These are phyloP conservation scores for Sporobolomyces pararoseus DNA, from an alignment of 768 basidiomycete species.

Conservation along the genomic window DNA sequence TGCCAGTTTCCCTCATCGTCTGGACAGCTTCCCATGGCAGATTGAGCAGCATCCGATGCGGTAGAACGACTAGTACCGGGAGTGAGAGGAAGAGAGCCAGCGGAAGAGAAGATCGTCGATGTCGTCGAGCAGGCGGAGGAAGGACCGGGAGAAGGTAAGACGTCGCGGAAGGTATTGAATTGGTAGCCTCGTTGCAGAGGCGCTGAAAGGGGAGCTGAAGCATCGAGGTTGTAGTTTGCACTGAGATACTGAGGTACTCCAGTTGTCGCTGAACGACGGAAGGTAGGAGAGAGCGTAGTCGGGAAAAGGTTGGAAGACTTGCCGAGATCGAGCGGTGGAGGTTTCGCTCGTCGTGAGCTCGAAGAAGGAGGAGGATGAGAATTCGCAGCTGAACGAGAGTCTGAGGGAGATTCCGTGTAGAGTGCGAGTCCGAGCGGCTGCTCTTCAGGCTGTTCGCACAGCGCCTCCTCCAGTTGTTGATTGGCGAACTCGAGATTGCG, in stretches of 20 bases:
- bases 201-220: slow-evolving; percentile 6
- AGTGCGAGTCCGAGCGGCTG: slow-evolving; percentile 19
- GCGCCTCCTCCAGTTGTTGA: slow-evolving; percentile 2
- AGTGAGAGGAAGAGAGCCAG: slow-evolving; percentile 14
- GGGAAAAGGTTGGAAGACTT: slow-evolving; percentile 21
- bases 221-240: slow-evolving; percentile 15
- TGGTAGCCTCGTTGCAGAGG: slow-evolving; percentile 15
- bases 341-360: slow-evolving; percentile 18
- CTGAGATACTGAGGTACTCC: slow-evolving; percentile 22
- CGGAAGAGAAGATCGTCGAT: slow-evolving; percentile 20
- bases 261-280: slow-evolving; percentile 19
- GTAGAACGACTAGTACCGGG: slow-evolving; percentile 20
- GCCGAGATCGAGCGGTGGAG: slow-evolving; percentile 27
- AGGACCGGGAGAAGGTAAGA: slow-evolving; percentile 19
- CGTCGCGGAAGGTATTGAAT: slow-evolving; percentile 15
- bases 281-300: not conserved
- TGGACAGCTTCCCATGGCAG: slow-evolving; percentile 1
- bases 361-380: not conserved
- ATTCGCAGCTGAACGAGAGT: not conserved
- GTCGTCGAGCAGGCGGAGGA: slow-evolving; percentile 24
- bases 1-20: not conserved
- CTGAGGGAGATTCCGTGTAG: slow-evolving; percentile 17
- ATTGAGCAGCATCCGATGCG: slow-evolving; percentile 10
- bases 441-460: not conserved
- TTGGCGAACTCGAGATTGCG: slow-evolving; percentile 13